Base-by-base conservation (phyloP, 306 rosid genomes). In the Canavalia ensiformis region DNA sequence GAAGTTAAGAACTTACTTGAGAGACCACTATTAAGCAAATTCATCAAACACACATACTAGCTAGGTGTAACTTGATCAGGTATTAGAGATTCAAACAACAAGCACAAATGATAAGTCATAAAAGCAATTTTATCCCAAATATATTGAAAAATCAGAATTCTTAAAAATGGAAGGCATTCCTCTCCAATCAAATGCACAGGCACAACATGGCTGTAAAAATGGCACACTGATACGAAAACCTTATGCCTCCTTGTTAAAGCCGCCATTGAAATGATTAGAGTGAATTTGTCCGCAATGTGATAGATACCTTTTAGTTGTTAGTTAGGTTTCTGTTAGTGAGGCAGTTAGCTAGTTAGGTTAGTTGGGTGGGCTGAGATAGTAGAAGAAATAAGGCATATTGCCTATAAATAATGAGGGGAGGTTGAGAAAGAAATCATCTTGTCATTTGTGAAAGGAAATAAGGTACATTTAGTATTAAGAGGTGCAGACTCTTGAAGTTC, bases 101-200 rank as follows among this genome's bases (percentile, higher is more conserved):
- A 70, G 35, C 71, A 70, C 78, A 51, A 49, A 71, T 46, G 51
- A 68, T 30, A 78, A 55, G 25, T 11, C 35, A 54, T 33, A 78
- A n/a, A 30, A 4, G 12, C 50, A 68, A 66, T 66, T 50, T 4
- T 66, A 67, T n/a, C 39, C 68, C 77, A 79, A 30, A 58, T 37
- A 78, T 28, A 78, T 30, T 57, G 52, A 62, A 6, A 58, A 69
- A 33, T 58, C 13, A 4, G 41, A 10, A 58, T 79, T 30, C 69
- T 3, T n/a, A 58, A 79, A n/a, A 46, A 3, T 60, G 6, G 31
- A 2, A 18, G 34, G 6, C 29, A 46, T 11, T 57, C 39, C 52
- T 68, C 63, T 78, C 47, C 37, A 69, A 13, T 44, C 35, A 57
- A 47, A 70, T 75, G 44, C 8, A 58, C 79, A 44, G 5, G 13